Conservation (phyloP, 345 rosid species). For the Carallia brachiata region DNA sequence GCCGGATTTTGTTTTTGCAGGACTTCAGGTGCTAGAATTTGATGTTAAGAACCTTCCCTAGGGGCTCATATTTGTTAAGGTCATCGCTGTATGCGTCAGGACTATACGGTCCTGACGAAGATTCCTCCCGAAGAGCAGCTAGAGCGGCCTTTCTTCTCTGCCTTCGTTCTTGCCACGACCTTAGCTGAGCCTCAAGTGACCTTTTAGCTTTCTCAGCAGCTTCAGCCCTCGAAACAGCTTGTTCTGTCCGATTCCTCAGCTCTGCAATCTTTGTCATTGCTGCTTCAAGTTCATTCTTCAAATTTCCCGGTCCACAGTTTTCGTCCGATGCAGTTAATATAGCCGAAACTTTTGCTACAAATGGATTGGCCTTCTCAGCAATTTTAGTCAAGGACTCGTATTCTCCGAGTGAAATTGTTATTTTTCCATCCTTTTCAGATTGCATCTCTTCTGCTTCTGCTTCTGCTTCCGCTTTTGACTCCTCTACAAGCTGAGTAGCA, state of each 20-base stretch:
- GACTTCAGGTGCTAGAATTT: conserved; percentile 27
- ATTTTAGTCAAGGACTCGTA: conserved; percentile 28
- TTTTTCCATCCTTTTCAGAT: conserved; percentile 4
- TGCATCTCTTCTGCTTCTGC: background rate
- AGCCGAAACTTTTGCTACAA: conserved; percentile 5
- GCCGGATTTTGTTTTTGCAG: background rate
- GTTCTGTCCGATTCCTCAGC: conserved; percentile 47
- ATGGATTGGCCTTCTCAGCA: conserved; percentile 23
- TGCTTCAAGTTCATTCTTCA: conserved; percentile 40
- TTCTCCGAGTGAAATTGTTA: conserved; percentile 34
- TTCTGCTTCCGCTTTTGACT: background rate
- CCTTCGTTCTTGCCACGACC: conserved; percentile 39
- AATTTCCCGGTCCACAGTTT: conserved; percentile 19
- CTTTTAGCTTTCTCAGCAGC: conserved; percentile 50
- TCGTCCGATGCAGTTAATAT: background rate
- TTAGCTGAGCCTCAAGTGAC: conserved; percentile 39
- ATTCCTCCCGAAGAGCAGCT: conserved; percentile 41
- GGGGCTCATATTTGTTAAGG: conserved; percentile 31
- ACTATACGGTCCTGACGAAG: conserved; percentile 16
- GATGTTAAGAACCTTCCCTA: conserved; percentile 51
- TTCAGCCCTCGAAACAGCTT: conserved; percentile 49
- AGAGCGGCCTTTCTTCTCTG: conserved; percentile 46
- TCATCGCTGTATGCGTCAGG: conserved; percentile 12
- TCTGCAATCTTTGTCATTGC: conserved; percentile 35
- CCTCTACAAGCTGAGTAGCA: background rate